Evolutionary conservation across 2,329 filamentous ascomycete genomes (phyloP).

Genomic region (Pochonia chlamydosporia): DNA sequence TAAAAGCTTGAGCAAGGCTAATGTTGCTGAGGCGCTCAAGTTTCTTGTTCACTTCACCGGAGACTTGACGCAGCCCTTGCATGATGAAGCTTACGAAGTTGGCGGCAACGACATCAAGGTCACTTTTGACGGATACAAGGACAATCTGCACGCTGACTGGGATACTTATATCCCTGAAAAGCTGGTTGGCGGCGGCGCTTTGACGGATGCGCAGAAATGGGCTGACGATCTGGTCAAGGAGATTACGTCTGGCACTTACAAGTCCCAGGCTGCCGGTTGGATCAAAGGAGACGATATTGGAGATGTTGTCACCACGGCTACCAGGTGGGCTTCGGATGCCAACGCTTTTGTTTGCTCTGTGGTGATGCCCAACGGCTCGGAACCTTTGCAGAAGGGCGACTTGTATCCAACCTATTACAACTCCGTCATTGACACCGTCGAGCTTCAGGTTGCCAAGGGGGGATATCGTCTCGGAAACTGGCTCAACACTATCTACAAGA

Average conservation of each 20-base stretch:
- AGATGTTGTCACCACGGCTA: constrained; percentile 24
- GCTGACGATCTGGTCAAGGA: constrained; percentile 25
- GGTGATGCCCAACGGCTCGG: constrained; percentile 31
- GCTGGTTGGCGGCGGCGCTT: constrained; percentile 28
- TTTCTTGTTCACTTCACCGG: constrained; percentile 43
- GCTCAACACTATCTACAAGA: constrained; percentile 20
- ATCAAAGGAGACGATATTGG: constrained; percentile 26
- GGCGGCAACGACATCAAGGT: constrained; percentile 51
- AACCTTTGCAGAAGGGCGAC: constrained; percentile 32
- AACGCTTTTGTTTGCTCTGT: constrained; percentile 38
- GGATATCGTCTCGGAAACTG: constrained; percentile 30
- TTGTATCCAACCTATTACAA: constrained; percentile 34
- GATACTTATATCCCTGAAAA: constrained; percentile 52
- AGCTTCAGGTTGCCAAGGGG: constrained; percentile 39
- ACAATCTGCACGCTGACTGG: constrained; percentile 58
- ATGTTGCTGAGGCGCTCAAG: constrained; percentile 16
- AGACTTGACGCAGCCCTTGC: constrained; percentile 51
- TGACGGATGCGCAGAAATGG: constrained; percentile 32
- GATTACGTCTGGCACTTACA: constrained; percentile 32
- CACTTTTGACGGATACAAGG: constrained; percentile 40
- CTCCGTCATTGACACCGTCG: constrained; percentile 30
- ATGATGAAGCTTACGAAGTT: constrained; percentile 43
- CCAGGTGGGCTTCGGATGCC: constrained; percentile 34
- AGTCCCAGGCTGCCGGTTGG: constrained; percentile 28
- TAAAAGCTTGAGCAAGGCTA: constrained; percentile 9